Evolutionary conservation across 768 basidiomycete genomes (phyloP).

Genomic region (Mycena leptocephala): DNA sequence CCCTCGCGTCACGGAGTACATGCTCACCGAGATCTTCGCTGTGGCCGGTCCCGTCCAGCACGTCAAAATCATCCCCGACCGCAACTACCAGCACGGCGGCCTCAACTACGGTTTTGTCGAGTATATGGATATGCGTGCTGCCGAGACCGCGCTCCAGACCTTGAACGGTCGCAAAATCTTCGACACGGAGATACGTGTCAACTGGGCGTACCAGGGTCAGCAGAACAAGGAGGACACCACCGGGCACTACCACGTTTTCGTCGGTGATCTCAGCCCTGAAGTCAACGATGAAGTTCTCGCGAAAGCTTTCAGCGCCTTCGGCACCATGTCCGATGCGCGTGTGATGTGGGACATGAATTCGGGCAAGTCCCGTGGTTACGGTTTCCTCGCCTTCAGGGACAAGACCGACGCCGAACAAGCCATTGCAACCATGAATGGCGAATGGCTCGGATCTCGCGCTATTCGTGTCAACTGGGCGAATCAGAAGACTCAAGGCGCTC

Average conservation of each 20-base stretch:
- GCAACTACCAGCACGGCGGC: conserved; percentile 99
- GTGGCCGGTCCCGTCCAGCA: conserved; percentile 98
- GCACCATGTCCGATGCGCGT: conserved; percentile 95
- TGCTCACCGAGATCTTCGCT: conserved; percentile 98
- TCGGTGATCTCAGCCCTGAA: conserved; percentile 99
- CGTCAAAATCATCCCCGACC: conserved; percentile 99
- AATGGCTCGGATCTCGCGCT: conserved; percentile 98
- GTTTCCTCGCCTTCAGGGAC: conserved; percentile 98
- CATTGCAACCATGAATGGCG: conserved; percentile 99
- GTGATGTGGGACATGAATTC: conserved; percentile 99
- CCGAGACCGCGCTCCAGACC: conserved; percentile 98
- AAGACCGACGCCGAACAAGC: conserved; percentile 99
- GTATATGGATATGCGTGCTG: conserved; percentile 98
- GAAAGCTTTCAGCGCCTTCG: conserved; percentile 98
- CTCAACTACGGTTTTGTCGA: conserved; percentile 99
- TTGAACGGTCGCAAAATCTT: conserved; percentile 99
- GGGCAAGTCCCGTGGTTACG: conserved; percentile 97
- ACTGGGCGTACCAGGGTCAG: conserved; percentile 99
- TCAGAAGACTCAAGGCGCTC: conserved; percentile 93
- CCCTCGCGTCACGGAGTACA: conserved; percentile 98
- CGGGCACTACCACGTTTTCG: conserved; percentile 98
- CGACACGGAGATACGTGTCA: conserved; percentile 99
- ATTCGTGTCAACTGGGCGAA: conserved; percentile 99
- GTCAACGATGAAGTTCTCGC: conserved; percentile 97
- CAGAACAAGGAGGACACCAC: conserved; percentile 99